A percentile compares a stretch with the other conserved stretches of the same genome.
These are phyloP conservation scores for Coniferiporia weirii DNA, from an alignment of 1,284 basidiomycete genomes.

Conservation along the genomic window DNA sequence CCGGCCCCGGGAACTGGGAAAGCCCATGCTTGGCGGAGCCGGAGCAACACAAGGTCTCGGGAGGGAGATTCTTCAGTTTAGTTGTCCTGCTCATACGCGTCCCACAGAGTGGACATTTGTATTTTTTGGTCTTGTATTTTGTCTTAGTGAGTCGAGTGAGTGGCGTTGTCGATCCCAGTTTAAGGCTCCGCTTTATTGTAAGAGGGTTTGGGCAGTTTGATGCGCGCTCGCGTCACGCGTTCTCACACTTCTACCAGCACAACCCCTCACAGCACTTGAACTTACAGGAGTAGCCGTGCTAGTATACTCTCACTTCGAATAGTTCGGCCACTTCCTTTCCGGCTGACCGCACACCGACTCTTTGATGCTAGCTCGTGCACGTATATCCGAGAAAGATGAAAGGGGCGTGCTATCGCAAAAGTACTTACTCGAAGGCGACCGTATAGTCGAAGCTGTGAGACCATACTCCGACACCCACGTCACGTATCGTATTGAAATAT, in stretches of 20 bases:
- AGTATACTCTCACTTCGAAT: too few species aligned
- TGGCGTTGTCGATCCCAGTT: not conserved
- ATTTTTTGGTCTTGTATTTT: not conserved
- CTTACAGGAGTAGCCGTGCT: too few species aligned
- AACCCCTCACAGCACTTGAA: too few species aligned
- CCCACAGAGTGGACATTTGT: not conserved
- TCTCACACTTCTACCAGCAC: not conserved
- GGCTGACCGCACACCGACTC: too few species aligned
- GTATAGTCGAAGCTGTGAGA: not conserved
- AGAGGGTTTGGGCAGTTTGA: not conserved
- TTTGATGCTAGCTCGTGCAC: not conserved
- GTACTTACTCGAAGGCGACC: not conserved
- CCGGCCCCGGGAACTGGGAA: too few species aligned
- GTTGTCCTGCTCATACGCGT: too few species aligned
- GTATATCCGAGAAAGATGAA: not conserved
- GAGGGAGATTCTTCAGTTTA: too few species aligned
- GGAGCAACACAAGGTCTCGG: too few species aligned
- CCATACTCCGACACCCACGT: not conserved
- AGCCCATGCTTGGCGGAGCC: too few species aligned
- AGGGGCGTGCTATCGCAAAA: not conserved
- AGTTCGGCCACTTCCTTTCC: too few species aligned
- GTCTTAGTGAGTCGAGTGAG: not conserved
- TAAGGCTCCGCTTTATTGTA: not conserved
- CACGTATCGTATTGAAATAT: not conserved
- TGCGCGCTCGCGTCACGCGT: not conserved